phyloP scores from a whole-genome alignment of 768 basidiomycete genomes.

The Kwoniella sp. region DNA sequence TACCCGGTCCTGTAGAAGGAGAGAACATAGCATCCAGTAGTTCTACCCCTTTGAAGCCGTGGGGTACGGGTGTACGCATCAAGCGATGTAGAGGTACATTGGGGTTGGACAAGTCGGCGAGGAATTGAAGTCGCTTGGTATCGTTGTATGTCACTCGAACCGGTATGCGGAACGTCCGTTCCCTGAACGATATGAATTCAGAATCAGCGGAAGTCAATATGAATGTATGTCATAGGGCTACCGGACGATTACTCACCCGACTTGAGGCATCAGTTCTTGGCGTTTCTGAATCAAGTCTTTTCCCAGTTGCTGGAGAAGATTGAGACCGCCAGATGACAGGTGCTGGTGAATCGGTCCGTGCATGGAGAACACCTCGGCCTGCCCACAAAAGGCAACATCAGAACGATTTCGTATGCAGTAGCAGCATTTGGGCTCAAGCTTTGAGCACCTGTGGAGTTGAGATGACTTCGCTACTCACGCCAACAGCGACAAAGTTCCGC shows the following conservation, averaged over 20 bases:
- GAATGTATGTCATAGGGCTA: too few relatives aligned
- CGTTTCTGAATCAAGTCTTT: constrained; percentile 42
- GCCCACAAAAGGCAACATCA: constrained; percentile 1
- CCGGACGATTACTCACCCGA: constrained; percentile 35
- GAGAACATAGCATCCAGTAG: constrained; percentile 50
- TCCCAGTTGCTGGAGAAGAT: constrained; percentile 39
- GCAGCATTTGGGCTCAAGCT: too few relatives aligned
- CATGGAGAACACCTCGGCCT: constrained; percentile 53
- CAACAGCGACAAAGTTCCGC: constrained; percentile 38
- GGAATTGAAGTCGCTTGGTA: constrained; percentile 44
- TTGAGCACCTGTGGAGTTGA: too few relatives aligned
- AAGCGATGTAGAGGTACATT: constrained; percentile 42
- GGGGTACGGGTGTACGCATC: constrained; percentile 42
- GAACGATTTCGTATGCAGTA: too few relatives aligned
- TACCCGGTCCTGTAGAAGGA: constrained; percentile 21
- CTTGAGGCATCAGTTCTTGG: constrained; percentile 43
- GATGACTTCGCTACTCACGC: constrained; percentile 24
- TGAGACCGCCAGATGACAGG: constrained; percentile 39
- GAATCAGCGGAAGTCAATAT: background rate
- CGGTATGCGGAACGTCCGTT: constrained; percentile 46
- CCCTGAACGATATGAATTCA: constrained; percentile 20
- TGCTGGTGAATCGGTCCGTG: constrained; percentile 46
- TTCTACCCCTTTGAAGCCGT: constrained; percentile 52
- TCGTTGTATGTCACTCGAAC: constrained; percentile 51
- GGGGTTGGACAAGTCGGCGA: constrained; percentile 48